Conservation (phyloP, 2,329 filamentous ascomycete genomes). For the Pyrenophora tritici-repentis region DNA sequence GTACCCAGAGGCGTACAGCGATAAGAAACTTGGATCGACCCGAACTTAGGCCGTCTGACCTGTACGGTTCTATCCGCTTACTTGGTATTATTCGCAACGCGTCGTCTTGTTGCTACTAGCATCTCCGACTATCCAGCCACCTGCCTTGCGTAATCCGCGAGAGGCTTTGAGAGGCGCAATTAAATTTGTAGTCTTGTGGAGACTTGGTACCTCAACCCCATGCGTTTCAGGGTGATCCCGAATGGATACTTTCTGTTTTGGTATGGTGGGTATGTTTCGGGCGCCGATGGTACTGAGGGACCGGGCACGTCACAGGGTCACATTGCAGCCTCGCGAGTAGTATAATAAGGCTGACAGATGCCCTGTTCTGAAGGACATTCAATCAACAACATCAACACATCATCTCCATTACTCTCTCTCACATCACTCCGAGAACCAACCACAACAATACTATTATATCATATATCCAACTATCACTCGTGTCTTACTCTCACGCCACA, state of each 20-base stretch:
- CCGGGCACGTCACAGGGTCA: neutral
- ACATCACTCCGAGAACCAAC: too few relatives aligned
- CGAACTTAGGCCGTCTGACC: constrained; percentile 2
- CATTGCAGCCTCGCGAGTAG: neutral
- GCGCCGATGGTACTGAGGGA: neutral
- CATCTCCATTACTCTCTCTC: too few relatives aligned
- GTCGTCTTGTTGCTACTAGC: neutral
- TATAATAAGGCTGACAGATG: neutral
- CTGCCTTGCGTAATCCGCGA: too few relatives aligned
- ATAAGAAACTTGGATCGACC: constrained; percentile 8
- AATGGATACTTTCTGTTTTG: constrained; percentile 8
- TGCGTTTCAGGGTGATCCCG: constrained; percentile 6
- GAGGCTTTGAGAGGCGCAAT: too few relatives aligned
- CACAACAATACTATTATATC: too few relatives aligned
- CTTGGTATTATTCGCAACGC: neutral
- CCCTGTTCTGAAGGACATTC: too few relatives aligned
- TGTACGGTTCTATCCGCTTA: neutral
- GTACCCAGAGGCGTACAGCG: constrained; percentile 12
- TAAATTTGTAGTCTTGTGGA: constrained; percentile 11
- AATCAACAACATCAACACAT: too few relatives aligned
- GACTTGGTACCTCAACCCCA: constrained; percentile 1
- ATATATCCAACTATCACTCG: too few relatives aligned
- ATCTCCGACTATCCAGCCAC: too few relatives aligned
- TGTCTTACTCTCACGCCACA: too few relatives aligned
- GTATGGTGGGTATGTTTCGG: constrained; percentile 9